Evolutionary conservation across 345 rosid species (phyloP), one percentile per base, ranked within the genome.

Genomic region (Syzygium aromaticum): DNA sequence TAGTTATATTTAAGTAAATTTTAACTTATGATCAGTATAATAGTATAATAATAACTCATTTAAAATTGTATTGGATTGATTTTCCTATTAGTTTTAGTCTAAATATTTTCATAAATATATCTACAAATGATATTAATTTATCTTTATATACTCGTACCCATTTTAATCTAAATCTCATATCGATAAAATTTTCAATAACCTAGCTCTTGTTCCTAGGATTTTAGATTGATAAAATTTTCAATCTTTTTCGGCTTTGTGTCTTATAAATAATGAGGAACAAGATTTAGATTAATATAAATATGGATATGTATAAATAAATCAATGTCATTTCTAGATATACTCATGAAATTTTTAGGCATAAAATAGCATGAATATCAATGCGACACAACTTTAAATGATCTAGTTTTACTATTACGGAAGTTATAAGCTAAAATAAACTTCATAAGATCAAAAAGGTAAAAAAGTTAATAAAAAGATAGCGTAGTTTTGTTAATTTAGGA

Each of bases 151-250:
- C 14, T 11, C 3, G 3, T 57, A 11, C 12, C 5, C 11, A 5
- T 25, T 4, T 25, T 25, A 25, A 57, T 57, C 28, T 59, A 59
- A 27, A 59, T 13, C 15, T 13, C 9, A 38, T 2, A 40, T 1
- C 4, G 25, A 73, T 73, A 38, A 19, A 33, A 19, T 33, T 19
- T 1, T 33, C 46, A 8, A 33, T 4, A 73, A 73, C 21, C 25
- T 19, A 8, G 10, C 0, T 33, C 13, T 19, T 0, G 2, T 2
- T 17, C 3, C 46, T 61, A 9, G 1, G 1, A 17, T 73, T 67
- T 73, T 19, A 17, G 46, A 73, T 73, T 33, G 46, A 17, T 17
- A 21, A 67, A 67, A 38, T 67, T 73, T 33, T 38, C 49, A 73
- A 33, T 73, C 25, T 3, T 73, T 61, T 73, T 73, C 25, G 1